Conservation (phyloP, 345 rosid genomes). For the Eucalyptus shirleyi region DNA sequence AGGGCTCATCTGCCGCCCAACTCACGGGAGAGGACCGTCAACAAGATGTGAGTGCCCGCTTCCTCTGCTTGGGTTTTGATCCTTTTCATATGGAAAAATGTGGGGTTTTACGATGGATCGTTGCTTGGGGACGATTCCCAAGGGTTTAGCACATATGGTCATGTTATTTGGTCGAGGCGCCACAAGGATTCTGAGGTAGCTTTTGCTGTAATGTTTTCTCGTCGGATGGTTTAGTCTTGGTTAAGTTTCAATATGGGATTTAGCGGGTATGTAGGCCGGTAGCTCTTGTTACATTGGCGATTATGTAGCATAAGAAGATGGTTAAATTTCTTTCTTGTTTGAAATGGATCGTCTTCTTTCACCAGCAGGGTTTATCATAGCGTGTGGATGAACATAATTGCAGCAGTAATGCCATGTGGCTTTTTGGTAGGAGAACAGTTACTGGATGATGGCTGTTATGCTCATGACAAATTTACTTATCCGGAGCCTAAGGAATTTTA, state of each 20-base stretch:
- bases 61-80: neutral
- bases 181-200: rapidly evolving
- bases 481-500: neutral
- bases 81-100: neutral
- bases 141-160: neutral
- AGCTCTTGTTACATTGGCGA: neutral
- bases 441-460: neutral
- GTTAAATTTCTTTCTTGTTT: neutral
- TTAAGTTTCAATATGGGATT: neutral
- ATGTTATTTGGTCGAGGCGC: neutral
- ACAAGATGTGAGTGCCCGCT: constrained; percentile 32
- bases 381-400: rapidly evolving
- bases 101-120: neutral
- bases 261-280: neutral
- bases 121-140: neutral
- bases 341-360: rapidly evolving
- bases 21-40: constrained; percentile 29
- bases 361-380: rapidly evolving
- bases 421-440: neutral
- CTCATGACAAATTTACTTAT: neutral
- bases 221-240: neutral
- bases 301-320: neutral
- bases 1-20: constrained; percentile 33
- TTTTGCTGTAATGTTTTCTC: neutral
- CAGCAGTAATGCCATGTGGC: neutral